Percentiles rank a stretch among this genome's conserved stretches.
These are phyloP conservation scores for Phanerodontia chrysosporium DNA, from an alignment of 768 basidiomycete species.

Conservation along the genomic window DNA sequence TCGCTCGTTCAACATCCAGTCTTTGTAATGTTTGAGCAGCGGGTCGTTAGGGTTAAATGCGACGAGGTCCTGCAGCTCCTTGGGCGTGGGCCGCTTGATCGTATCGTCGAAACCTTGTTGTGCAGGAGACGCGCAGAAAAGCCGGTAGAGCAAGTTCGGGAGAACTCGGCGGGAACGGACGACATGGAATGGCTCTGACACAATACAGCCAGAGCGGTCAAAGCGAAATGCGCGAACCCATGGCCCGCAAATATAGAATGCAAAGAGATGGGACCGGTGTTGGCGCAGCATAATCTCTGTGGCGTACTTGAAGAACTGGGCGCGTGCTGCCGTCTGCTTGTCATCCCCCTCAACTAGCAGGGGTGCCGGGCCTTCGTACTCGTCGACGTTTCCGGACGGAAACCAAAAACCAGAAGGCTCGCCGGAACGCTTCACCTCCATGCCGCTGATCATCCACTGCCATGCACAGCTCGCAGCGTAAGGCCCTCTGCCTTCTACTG, in stretches of 20 bases:
- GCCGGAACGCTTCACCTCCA: not conserved
- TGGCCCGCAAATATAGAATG: not conserved
- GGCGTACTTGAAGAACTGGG: not conserved
- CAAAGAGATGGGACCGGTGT: slow-evolving; percentile 1
- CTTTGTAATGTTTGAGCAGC: not conserved
- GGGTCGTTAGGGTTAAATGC: not conserved
- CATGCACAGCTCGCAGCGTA: not conserved
- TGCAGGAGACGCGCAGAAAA: not conserved
- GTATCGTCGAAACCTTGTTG: not conserved
- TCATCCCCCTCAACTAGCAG: not conserved
- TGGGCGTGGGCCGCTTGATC: not conserved
- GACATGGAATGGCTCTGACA: not conserved
- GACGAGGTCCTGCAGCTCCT: not conserved
- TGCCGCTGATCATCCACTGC: not conserved
- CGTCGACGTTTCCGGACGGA: not conserved
- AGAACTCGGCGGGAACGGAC: not conserved
- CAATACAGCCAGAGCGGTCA: not conserved
- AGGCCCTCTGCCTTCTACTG: not conserved
- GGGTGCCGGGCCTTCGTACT: not conserved
- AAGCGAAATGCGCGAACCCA: not conserved
- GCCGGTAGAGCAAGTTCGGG: not conserved
- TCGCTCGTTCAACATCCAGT: not conserved
- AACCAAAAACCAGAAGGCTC: not conserved
- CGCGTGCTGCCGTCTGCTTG: not conserved
- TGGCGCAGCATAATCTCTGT: slow-evolving; percentile 2